Evolutionary conservation across 495 filamentous ascomycete species (phyloP), one percentile per base, ranked within the genome.

Genomic region (Trichoderma virens): DNA sequence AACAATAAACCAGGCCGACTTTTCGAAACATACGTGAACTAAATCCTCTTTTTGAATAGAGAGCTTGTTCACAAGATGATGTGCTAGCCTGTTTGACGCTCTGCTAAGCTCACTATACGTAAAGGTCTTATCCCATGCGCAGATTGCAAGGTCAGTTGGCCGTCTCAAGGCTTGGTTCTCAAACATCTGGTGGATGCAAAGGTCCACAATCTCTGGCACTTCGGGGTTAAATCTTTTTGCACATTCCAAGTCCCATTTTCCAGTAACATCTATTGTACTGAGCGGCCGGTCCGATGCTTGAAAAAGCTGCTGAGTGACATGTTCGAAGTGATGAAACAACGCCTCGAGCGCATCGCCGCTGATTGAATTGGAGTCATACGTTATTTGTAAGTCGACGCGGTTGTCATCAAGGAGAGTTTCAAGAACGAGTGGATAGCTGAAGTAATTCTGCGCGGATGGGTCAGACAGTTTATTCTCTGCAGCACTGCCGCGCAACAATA

Each of bases 21-120:
- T 82, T 43, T 78, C 72, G 63, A 81, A 71, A 2, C 79, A 74
- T 20, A 81, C 75, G 1, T 79, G 79, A 3, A 82, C 73, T 1
- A 85, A 62, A 0, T 70, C 74, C 34, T 83, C 85, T 1, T 78
- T 78, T 0, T 77, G 75, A 34, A 86, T 77, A 5, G 83, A 80
- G 16, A 6, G 20, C 8, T 4, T 11, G 4, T 18, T 14, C n/a
- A 20, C n/a, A 16, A 62, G 61, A 27, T 62, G 35, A 28, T 41
- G 18, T 13, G 61, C 61, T 3, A 62, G 61, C 1, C 34, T 35
- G 30, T 30, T 62, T 0, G 61, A 18, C n/a, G 39, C 34, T 14
- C 61, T 2, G 61, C 47, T 45, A 62, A 34, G 34, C 72, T 45
- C 0, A 9, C n/a, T n/a, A 59, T 77, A 79, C 4, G 70, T 77